phyloP scores from a whole-genome alignment of 352 stramenopile genomes.

The Thalassiosira hispida region DNA sequence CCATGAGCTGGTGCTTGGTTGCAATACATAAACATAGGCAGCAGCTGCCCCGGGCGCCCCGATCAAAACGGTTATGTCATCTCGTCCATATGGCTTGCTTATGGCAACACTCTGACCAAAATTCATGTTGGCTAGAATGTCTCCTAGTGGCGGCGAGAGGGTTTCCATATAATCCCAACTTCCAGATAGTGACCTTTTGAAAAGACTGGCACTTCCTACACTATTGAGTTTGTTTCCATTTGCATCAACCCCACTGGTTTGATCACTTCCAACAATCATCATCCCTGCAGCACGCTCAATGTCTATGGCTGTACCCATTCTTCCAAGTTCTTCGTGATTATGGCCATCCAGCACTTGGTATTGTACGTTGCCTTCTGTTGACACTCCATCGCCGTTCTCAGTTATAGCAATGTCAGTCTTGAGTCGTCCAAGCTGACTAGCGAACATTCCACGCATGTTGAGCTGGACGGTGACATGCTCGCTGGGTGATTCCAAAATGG shows the following conservation, averaged over 20 bases:
- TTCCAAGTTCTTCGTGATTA: constrained; percentile 50
- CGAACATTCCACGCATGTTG: constrained; percentile 92
- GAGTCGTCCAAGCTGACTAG: constrained; percentile 88
- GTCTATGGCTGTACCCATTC: constrained; percentile 62
- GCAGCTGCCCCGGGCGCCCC: constrained; percentile 63
- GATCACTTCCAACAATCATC: constrained; percentile 66
- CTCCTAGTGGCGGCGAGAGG: constrained; percentile 45
- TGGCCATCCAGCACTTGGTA: constrained; percentile 54
- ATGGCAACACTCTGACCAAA: constrained; percentile 67
- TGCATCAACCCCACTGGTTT: constrained; percentile 46
- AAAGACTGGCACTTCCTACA: constrained; percentile 69
- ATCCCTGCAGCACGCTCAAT: constrained; percentile 56
- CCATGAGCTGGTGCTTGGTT: constrained; percentile 33
- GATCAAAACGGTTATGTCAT: constrained; percentile 67
- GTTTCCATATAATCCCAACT: constrained; percentile 63
- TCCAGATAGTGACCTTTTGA: constrained; percentile 52
- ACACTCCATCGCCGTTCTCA: constrained; percentile 91
- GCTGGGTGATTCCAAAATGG: constrained; percentile 90
- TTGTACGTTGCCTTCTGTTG: constrained; percentile 17
- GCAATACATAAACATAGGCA: constrained; percentile 47
- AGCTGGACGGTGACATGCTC: constrained; percentile 91
- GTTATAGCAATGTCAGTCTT: constrained; percentile 89
- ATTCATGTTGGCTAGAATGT: constrained; percentile 36
- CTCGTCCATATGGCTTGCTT: constrained; percentile 66
- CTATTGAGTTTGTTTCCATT: constrained; percentile 38